phyloP scores from a whole-genome alignment of 495 filamentous ascomycete genomes.

The Lepidopterella palustris region DNA sequence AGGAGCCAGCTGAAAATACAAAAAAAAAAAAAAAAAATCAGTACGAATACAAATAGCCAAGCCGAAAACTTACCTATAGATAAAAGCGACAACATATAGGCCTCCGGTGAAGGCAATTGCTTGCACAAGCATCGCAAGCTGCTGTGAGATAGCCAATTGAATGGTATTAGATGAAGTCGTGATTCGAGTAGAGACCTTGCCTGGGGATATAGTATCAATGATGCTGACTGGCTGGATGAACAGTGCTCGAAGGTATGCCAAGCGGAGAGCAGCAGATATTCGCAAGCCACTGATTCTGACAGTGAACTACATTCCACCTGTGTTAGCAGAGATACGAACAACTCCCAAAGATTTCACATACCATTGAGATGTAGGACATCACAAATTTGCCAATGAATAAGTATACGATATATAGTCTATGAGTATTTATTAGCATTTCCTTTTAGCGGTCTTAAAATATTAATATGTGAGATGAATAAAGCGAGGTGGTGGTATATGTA shows the following conservation, averaged over 20 bases:
- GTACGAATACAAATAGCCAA: too few relatives aligned
- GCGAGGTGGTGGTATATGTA: too few relatives aligned
- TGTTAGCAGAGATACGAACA: background rate
- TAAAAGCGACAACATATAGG: conserved; percentile 31
- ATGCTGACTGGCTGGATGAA: conserved; percentile 30
- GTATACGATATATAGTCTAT: conserved; percentile 51
- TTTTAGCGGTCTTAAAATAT: too few relatives aligned
- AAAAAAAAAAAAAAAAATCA: conserved; percentile 21
- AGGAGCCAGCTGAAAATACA: conserved; percentile 8
- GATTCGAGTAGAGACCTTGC: conserved; percentile 33
- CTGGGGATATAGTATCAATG: conserved; percentile 32
- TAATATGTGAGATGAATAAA: too few relatives aligned
- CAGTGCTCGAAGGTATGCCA: conserved; percentile 32
- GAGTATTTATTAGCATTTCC: background rate
- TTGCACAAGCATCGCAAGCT: conserved; percentile 31
- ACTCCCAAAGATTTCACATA: conserved; percentile 30
- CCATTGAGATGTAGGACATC: conserved; percentile 51
- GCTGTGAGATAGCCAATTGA: conserved; percentile 31
- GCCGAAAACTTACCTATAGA: too few relatives aligned
- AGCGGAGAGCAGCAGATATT: conserved; percentile 30
- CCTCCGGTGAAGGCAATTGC: conserved; percentile 28
- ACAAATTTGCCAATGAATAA: conserved; percentile 56
- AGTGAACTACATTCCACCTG: conserved; percentile 20
- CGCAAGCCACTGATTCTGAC: conserved; percentile 32
- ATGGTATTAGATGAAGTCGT: conserved; percentile 33